Percentiles rank a stretch among this genome's conserved stretches.
These are phyloP conservation scores for Bipolaris cookei DNA, from an alignment of 2,329 filamentous ascomycete species.

Conservation along the genomic window DNA sequence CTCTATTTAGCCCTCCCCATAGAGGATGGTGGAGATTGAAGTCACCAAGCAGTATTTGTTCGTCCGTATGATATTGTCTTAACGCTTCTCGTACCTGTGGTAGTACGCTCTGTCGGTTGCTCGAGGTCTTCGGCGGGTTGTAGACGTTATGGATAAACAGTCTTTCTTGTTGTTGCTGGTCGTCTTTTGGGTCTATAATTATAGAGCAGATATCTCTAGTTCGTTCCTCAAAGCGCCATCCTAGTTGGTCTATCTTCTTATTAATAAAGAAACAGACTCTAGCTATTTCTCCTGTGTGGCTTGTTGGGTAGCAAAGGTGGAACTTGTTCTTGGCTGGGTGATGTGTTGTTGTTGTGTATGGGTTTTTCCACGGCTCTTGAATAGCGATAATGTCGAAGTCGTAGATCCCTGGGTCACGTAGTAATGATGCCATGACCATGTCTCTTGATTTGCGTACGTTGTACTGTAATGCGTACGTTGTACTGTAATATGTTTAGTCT, in stretches of 20 bases:
- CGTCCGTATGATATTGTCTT: too few relatives aligned
- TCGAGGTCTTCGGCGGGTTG: slow-evolving; percentile 19
- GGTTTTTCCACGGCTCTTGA: too few relatives aligned
- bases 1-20: too few relatives aligned
- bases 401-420: slow-evolving; percentile 24
- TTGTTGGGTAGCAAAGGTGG: slow-evolving; percentile 22
- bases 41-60: too few relatives aligned
- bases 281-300: slow-evolving; percentile 8
- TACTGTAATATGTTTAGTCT: too few relatives aligned
- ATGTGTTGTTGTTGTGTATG: too few relatives aligned
- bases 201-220: slow-evolving; percentile 27
- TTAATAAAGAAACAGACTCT: too few relatives aligned
- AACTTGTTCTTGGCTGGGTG: slow-evolving; percentile 27
- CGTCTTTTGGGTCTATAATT: slow-evolving; percentile 6
- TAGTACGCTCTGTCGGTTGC: slow-evolving; percentile 10
- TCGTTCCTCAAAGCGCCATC: too few relatives aligned
- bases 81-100: too few relatives aligned
- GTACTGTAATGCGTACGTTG: too few relatives aligned
- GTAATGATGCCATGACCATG: slow-evolving; percentile 29
- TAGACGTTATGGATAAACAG: slow-evolving; percentile 28
- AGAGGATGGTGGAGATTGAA: too few relatives aligned
- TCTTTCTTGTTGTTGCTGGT: slow-evolving; percentile 2
- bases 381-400: slow-evolving; percentile 33
- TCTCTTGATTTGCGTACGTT: slow-evolving; percentile 28
- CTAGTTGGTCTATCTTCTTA: too few relatives aligned